These are phyloP conservation scores for Candida andamanensis DNA, from an alignment of 805 yeast species.

Conservation along the genomic window DNA sequence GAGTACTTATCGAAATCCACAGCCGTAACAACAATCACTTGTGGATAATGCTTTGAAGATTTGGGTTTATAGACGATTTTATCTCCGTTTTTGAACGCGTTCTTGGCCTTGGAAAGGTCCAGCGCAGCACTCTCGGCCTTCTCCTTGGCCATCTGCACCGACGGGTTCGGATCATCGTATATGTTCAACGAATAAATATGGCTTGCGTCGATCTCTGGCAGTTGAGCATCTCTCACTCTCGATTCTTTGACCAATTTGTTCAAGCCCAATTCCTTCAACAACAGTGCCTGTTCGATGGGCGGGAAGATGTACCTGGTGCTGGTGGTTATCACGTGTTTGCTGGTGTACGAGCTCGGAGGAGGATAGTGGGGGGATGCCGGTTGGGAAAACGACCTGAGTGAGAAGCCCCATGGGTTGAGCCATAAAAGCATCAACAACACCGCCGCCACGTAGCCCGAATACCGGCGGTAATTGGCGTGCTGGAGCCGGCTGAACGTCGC, in stretches of 20 bases:
- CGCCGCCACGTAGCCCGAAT: slow-evolving; percentile 6
- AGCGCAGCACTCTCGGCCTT: slow-evolving; percentile 44
- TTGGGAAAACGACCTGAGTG: slow-evolving; percentile 6
- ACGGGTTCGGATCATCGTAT: slow-evolving; percentile 39
- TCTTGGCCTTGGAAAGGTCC: slow-evolving; percentile 43
- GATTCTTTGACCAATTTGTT: slow-evolving; percentile 46
- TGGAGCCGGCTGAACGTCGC: slow-evolving; percentile 20
- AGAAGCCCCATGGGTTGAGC: slow-evolving; percentile 16
- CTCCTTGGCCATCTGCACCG: slow-evolving; percentile 33
- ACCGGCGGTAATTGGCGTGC: slow-evolving; percentile 2
- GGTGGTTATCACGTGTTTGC: slow-evolving; percentile 35
- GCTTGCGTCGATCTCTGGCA: slow-evolving; percentile 32
- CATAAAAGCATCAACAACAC: slow-evolving; percentile 18
- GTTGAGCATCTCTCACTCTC: slow-evolving; percentile 41
- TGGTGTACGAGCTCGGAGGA: slow-evolving; percentile 27
- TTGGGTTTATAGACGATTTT: slow-evolving; percentile 45
- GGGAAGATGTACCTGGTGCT: slow-evolving; percentile 59
- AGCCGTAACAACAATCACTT: slow-evolving; percentile 70
- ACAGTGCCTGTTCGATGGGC: slow-evolving; percentile 65
- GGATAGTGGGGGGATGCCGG: slow-evolving; percentile 20
- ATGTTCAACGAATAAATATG: slow-evolving; percentile 35
- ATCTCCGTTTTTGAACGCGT: slow-evolving; percentile 61
- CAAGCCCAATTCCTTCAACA: slow-evolving; percentile 52
- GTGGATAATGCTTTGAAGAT: slow-evolving; percentile 44
- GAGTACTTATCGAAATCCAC: slow-evolving; percentile 69